Evolutionary conservation across 371 early-diverging fungal species (phyloP), one percentile per base, ranked within the genome.

Genomic region (Polyrhizophydium stewartii): DNA sequence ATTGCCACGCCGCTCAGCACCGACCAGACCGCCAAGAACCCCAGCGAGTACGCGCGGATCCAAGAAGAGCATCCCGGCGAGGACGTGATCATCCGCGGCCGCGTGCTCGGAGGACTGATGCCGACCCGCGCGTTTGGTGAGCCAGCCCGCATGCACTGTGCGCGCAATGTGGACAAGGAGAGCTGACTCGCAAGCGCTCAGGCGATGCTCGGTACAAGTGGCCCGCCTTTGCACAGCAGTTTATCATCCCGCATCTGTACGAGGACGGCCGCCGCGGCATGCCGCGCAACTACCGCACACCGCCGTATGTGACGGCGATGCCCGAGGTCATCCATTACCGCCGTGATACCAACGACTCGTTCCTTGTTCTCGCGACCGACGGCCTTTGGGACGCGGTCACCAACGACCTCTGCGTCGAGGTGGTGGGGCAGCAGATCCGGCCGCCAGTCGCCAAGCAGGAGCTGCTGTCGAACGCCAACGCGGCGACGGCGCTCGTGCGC

Each of bases 301-400:
- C 98, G 38, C 98, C 98, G 0, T 97, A 97, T 59, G 85, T 97
- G 21, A 90, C 91, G 6, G 95, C 97, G 2, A 84, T 83, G 32
- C 97, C 98, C 0, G 89, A 89, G 27, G 86, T 93, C 0, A 78
- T 84, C 22, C 66, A 87, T 61, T 88, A 91, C 73, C 69, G 79
- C 50, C 64, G 89, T 40, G 62, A 74, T 66, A 71, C 74, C n/a
- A 57, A 65, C 30, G 96, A 96, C 73, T 70, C 77, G 55, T 94
- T 89, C 72, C 65, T 95, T 47, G 89, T 97, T 0, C 71, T 98
- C 47, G 97, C 93, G 5, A 89, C 94, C 0, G 98, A 98, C 74
- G 98, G 98, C 3, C 74, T 98, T 1, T 96, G 92, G 87, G 97
- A 96, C 63, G 84, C 87, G 60, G 64, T 95, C 51, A 78, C 82